A percentile compares a stretch with the other conserved stretches of the same genome.
Evolutionary conservation across 192 early-diverging fungal species (phyloP).

Genomic region (Coemansia aciculifera): DNA sequence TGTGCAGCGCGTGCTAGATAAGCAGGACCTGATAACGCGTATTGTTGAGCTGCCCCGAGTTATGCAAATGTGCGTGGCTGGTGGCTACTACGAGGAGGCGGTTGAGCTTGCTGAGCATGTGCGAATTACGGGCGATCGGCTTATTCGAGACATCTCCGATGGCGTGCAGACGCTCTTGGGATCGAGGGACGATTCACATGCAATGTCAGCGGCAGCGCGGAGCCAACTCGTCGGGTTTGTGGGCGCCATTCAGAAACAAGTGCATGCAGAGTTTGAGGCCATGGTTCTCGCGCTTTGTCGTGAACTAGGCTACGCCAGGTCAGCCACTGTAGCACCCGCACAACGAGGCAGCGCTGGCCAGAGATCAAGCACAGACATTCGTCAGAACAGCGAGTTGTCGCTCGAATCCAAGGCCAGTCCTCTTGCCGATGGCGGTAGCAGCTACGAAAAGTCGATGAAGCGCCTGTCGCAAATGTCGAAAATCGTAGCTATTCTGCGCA

Average conservation of each 20-base stretch:
- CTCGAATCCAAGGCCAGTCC: constrained; percentile 1
- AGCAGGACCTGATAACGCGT: constrained; percentile 49
- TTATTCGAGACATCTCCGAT: constrained; percentile 38
- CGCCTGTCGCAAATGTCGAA: constrained; percentile 42
- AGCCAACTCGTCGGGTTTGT: constrained; percentile 37
- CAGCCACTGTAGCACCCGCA: not conserved
- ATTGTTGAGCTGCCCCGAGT: constrained; percentile 53
- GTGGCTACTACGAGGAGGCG: constrained; percentile 51
- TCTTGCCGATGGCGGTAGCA: constrained; percentile 1
- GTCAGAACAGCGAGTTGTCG: not conserved
- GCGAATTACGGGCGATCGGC: constrained; percentile 37
- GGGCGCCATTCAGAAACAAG: constrained; percentile 35
- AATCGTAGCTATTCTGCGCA: constrained; percentile 41
- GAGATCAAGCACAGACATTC: not conserved
- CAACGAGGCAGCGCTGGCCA: constrained; percentile 5
- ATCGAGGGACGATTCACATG: constrained; percentile 14
- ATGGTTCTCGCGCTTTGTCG: constrained; percentile 44
- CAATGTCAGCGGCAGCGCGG: constrained; percentile 5
- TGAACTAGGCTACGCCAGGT: constrained; percentile 30
- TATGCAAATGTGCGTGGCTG: constrained; percentile 55
- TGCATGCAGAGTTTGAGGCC: constrained; percentile 46
- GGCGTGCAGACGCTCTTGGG: constrained; percentile 36
- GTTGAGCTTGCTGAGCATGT: constrained; percentile 54
- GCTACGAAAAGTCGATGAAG: constrained; percentile 38
- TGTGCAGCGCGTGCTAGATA: constrained; percentile 46